Base-by-base conservation (phyloP, 73 alveolate genomes). In the Paramecium sexaurelia region DNA sequence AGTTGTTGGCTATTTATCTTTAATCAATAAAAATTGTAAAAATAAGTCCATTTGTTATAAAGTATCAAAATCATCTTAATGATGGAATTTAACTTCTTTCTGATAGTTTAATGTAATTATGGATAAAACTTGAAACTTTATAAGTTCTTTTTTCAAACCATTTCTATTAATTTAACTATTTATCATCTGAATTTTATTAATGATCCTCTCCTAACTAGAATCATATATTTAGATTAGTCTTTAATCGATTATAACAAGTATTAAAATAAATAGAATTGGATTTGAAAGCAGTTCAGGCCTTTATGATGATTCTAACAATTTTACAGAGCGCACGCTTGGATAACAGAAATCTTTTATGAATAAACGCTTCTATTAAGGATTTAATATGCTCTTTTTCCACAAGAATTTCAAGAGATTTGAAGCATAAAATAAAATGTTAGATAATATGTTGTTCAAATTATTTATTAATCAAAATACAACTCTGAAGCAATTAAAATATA, bases 61-160 rank as follows among this genome's bases (percentile, higher is more conserved):
- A 41, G n/a, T 24, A 24, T 5, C 32, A 39, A 39, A 78, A 78
- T 40, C 75, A 45, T 5, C 8, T 78, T 8, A 11, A 26, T 24
- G 90, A 40, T 43, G 71, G 90, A 3, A 35, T 78, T 11, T 24
- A 78, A 43, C 68, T 78, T 24, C 43, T 41, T 26, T 41, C 41
- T 73, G 75, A 41, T 1, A 78, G 90, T 78, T 61, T 78, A 5
- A 43, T 78, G 13, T 78, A 78, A 78, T 78, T 78, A 75, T 43
- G 90, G 75, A 78, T 78, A 10, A 75, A 75, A 2, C 90, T 47
- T 8, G 41, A 32, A 13, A 75, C 75, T 7, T 78, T 78, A 19
- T 39, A 45, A 39, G 43, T 29, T 6, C 73, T 78, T 24, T n/a
- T 78, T 78, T 19, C 68, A 78, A 22, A 26, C 68, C 0, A 24